phyloP scores from a whole-genome alignment of 2,329 filamentous ascomycete genomes.

The Diaporthe sp. region DNA sequence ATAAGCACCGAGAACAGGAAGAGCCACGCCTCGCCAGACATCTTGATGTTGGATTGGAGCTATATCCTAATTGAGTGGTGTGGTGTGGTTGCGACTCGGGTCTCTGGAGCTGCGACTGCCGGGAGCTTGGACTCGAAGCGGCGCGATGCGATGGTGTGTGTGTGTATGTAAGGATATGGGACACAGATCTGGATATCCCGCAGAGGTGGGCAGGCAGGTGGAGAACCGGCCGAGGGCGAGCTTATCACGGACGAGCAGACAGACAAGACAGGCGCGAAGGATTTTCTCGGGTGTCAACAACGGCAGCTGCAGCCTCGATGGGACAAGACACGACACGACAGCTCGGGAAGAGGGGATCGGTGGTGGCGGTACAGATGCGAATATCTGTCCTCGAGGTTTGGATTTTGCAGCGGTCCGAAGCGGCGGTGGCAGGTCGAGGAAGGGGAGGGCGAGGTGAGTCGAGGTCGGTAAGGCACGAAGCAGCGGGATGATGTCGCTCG shows the following conservation, averaged over 20 bases:
- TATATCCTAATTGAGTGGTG: slow-evolving; percentile 17
- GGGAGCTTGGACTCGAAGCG: slow-evolving; percentile 31
- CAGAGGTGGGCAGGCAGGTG: slow-evolving; percentile 28
- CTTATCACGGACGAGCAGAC: slow-evolving; percentile 22
- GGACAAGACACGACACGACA: not conserved
- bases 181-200: slow-evolving; percentile 24
- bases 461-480: slow-evolving; percentile 26
- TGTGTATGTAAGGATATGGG: slow-evolving; percentile 13
- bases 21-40: slow-evolving; percentile 99
- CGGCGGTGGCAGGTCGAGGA: slow-evolving; percentile 28
- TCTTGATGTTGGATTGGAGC: slow-evolving; percentile 58
- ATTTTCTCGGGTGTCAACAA: slow-evolving; percentile 30
- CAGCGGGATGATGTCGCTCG: slow-evolving; percentile 31
- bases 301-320: slow-evolving; percentile 24
- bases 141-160: slow-evolving; percentile 16
- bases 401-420: slow-evolving; percentile 31
- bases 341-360: not conserved
- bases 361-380: slow-evolving; percentile 1
- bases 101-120: slow-evolving; percentile 26
- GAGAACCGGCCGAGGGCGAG: slow-evolving; percentile 30
- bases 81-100: not conserved
- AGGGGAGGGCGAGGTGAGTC: slow-evolving; percentile 13
- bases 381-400: slow-evolving; percentile 25
- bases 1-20: slow-evolving; percentile 98
- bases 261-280: slow-evolving; percentile 8